Evolutionary conservation across 345 rosid species (phyloP), one percentile per base, ranked within the genome.

Genomic region (Chamaenerion angustifolium): DNA sequence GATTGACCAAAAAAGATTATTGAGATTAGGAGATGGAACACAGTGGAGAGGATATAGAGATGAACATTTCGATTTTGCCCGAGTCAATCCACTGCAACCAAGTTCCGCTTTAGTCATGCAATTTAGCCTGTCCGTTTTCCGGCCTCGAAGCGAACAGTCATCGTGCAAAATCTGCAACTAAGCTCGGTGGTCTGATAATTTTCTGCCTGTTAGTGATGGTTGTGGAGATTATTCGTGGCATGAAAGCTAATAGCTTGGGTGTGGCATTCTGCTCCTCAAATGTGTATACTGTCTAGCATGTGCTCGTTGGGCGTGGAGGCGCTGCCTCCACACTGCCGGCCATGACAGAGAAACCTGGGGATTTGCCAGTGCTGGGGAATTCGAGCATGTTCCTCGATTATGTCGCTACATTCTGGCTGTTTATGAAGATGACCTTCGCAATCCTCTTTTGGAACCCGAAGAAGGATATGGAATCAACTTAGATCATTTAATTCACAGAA

Each of bases 331-430:
- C 62, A 66, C 89, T 5, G 95, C 96, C 0, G 95, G 89, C 27
- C 96, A 78, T 55, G 96, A 92, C 64, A 92, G 96, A 54, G 71
- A 82, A 70, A 86, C 80, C 23, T 92, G 96, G 96, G 93, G 95
- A 9, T 62, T 80, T 49, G 95, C 96, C 54, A 71, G 79, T 41
- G 70, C 90, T 19, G 88, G 71, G 35, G 96, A 84, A 56, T 92
- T 92, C 45, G 95, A 92, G 62, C 89, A 95, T 0, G 75, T 82
- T 40, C 95, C 96, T 60, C 74, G 90, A 56, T 47, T 87, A n/a
- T 92, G 98, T 61, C 82, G 95, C 25, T 84, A 87, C 53, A 84
- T 92, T 13, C 68, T 92, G 51, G 76, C 98, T 19, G 98, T 84
- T 43, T 92, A 92, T 58, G 98, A 92, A 56, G 95, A 87, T 8